Base-by-base conservation (phyloP, 2,329 filamentous ascomycete species). In the Colletotrichum karsti region DNA sequence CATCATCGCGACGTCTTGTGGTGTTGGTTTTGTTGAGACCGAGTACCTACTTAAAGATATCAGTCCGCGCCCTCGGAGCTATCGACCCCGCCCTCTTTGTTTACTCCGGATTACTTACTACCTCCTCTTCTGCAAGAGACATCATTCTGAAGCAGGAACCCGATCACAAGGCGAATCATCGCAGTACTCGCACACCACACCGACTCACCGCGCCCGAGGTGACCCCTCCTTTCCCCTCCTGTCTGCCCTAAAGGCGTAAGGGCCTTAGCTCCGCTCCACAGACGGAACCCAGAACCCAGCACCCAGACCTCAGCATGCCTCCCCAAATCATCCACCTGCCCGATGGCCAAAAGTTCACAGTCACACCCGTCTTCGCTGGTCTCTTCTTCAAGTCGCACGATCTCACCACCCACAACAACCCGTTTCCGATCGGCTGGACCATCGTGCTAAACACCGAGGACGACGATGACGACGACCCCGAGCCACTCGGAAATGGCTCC, bases 331-430 rank as follows among this genome's bases (percentile, higher is more conserved):
- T 95, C 67, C 88, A 92, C 78, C 85, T 98, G 72, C 95, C 95
- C 53, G 97, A 98, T 81, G 95, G 95, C 75, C 93, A 96, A 81
- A 91, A 87, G 71, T 88, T 96, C 75, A 92, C 91, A 3, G 92
- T 97, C 33, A 90, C 90, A 13, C 93, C 94, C 1, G 93, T 97
- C 26, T 98, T 97, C 77, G 94, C 93, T n/a, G 95, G 95, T 33
- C 86, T 96, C 63, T 93, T 91, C 74, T 98, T 98, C 89, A 96
- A 95, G 78, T 89, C 91, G 64, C 92, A 93, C 76, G 92, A 96
- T 69, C 82, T 93, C 70, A 92, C 87, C 74, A 83, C 86, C 26
- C 89, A 92, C 74, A 87, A 88, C 73, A 90, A 90, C 57, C 87
- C 91, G 4, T 95, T 94, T 68, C 94, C 95, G 0, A 88, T 93